These are phyloP conservation scores for Suillus discolor DNA, from an alignment of 768 basidiomycete species.

Conservation along the genomic window DNA sequence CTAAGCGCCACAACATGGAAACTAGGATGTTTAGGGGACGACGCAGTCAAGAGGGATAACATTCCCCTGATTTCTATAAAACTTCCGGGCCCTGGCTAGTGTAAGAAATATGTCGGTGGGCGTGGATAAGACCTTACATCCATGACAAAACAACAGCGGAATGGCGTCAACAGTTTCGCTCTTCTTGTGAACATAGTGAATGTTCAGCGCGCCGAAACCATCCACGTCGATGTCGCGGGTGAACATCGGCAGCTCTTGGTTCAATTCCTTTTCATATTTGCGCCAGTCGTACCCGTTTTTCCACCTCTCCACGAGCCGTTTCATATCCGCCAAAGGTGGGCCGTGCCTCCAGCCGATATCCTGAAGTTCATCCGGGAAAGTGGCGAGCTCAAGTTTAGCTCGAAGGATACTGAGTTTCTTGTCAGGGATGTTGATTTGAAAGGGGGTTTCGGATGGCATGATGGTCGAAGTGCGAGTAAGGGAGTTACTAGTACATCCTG, in stretches of 20 bases:
- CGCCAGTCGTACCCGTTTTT: constrained; percentile 58
- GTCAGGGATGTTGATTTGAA: constrained; percentile 51
- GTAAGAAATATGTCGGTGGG: background rate
- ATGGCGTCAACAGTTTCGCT: constrained; percentile 49
- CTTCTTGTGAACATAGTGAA: constrained; percentile 62
- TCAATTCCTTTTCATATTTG: constrained; percentile 50
- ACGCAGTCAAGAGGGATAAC: constrained; percentile 45
- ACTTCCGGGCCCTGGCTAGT: constrained; percentile 56
- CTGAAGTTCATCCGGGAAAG: constrained; percentile 62
- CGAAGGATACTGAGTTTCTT: constrained; percentile 40
- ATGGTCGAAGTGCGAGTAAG: constrained; percentile 8
- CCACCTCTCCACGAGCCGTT: constrained; percentile 53
- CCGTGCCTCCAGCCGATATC: constrained; percentile 55
- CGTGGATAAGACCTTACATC: constrained; percentile 38
- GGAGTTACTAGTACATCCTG: background rate
- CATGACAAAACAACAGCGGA: constrained; percentile 63
- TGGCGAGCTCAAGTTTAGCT: constrained; percentile 48
- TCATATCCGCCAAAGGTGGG: constrained; percentile 48
- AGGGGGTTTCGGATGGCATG: constrained; percentile 41
- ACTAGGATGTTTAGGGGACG: constrained; percentile 45
- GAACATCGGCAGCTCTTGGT: constrained; percentile 38
- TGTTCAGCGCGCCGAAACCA: constrained; percentile 47
- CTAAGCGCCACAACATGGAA: constrained; percentile 59
- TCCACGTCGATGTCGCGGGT: constrained; percentile 52
- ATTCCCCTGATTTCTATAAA: constrained; percentile 61